Percentiles rank a stretch among this genome's conserved stretches.
These are phyloP conservation scores for Nissolia schottii DNA, from an alignment of 306 rosid species.

Conservation along the genomic window DNA sequence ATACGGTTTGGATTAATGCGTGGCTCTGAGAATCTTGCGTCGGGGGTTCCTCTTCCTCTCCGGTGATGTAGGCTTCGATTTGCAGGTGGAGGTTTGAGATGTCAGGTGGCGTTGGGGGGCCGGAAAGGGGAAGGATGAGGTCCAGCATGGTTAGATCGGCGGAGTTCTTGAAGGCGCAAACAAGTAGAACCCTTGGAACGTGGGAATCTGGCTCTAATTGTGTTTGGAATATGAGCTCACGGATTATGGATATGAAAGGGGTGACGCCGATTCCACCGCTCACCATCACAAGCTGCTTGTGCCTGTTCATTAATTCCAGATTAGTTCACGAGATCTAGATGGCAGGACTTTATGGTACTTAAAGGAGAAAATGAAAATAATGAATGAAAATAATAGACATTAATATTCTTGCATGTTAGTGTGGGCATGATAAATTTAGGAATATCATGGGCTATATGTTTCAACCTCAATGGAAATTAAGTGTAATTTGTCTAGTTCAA, in stretches of 20 bases:
- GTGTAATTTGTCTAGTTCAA: too few relatives aligned
- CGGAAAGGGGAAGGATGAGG: slow-evolving; percentile 43
- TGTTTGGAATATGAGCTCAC: slow-evolving; percentile 50
- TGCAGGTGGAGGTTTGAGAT: slow-evolving; percentile 32
- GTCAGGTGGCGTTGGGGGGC: slow-evolving; percentile 18
- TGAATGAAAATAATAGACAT: background rate
- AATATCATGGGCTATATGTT: too few relatives aligned
- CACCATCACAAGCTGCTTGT: slow-evolving; percentile 18
- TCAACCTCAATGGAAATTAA: background rate
- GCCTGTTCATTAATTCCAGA: too few relatives aligned
- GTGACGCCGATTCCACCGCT: slow-evolving; percentile 67
- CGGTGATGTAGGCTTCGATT: slow-evolving; percentile 50
- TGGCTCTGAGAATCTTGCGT: slow-evolving; percentile 3
- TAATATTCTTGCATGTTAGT: too few relatives aligned
- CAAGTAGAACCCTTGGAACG: slow-evolving; percentile 33
- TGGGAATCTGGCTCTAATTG: slow-evolving; percentile 23
- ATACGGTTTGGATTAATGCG: slow-evolving; percentile 21
- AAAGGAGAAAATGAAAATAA: background rate
- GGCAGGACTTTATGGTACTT: background rate
- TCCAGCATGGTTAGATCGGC: slow-evolving; percentile 47
- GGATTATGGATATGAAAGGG: slow-evolving; percentile 61
- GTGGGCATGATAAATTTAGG: too few relatives aligned
- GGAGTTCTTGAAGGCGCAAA: slow-evolving; percentile 38
- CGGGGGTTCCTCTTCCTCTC: slow-evolving; percentile 32
- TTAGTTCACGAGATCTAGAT: too few relatives aligned